A percentile compares a stretch with the other conserved stretches of the same genome.
Conservation (phyloP, 2,329 filamentous ascomycete species). For the Alternaria arborescens region DNA sequence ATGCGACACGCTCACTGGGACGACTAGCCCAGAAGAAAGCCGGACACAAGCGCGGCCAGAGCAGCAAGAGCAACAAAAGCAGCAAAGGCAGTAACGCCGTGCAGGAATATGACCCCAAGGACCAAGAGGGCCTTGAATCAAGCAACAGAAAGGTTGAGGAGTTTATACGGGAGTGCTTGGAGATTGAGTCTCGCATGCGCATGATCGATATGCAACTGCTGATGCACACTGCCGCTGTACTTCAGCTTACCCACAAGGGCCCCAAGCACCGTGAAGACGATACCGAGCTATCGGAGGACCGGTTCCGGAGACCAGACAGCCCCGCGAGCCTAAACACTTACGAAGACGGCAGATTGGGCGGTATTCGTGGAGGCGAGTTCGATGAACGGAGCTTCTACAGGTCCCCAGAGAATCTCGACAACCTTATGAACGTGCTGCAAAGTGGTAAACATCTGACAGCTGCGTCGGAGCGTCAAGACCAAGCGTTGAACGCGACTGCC, state of each 20-base stretch:
- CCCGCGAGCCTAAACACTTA: slow-evolving; percentile 80
- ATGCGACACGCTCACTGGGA: slow-evolving; percentile 87
- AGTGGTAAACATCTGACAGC: slow-evolving; percentile 45
- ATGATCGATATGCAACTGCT: slow-evolving; percentile 79
- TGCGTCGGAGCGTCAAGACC: slow-evolving; percentile 49
- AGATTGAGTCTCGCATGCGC: slow-evolving; percentile 76
- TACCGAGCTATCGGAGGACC: slow-evolving; percentile 49
- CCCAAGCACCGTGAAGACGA: slow-evolving; percentile 66
- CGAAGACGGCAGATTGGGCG: slow-evolving; percentile 63
- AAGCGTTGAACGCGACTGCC: slow-evolving; percentile 69
- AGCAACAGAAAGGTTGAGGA: slow-evolving; percentile 87
- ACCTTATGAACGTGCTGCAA: slow-evolving; percentile 49
- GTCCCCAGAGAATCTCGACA: slow-evolving; percentile 71
- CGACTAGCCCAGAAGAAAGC: slow-evolving; percentile 75
- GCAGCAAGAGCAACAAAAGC: slow-evolving; percentile 61
- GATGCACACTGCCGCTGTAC: slow-evolving; percentile 89
- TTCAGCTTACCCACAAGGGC: slow-evolving; percentile 87
- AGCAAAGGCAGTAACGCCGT: slow-evolving; percentile 54
- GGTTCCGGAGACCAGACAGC: slow-evolving; percentile 68
- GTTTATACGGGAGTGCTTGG: slow-evolving; percentile 79
- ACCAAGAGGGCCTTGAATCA: slow-evolving; percentile 76
- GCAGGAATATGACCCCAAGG: slow-evolving; percentile 52
- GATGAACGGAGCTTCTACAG: slow-evolving; percentile 80
- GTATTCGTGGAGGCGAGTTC: slow-evolving; percentile 68
- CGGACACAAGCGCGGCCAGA: slow-evolving; percentile 60